Evolutionary conservation across 441 rosid genomes (phyloP).

Genomic region (Syzygium malaccense): DNA sequence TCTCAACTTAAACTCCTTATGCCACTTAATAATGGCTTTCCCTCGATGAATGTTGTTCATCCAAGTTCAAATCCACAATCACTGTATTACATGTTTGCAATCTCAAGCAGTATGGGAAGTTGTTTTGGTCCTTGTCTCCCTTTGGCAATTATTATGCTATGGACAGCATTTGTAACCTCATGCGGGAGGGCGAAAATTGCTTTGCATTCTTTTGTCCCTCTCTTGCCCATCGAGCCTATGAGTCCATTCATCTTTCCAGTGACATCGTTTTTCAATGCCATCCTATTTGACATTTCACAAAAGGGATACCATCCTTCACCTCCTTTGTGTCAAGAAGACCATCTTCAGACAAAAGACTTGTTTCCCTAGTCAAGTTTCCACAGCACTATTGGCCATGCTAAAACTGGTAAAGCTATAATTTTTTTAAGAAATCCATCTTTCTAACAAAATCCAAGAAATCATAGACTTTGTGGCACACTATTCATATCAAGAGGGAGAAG

Average conservation of each 20-base stretch:
- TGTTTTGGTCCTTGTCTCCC: not conserved
- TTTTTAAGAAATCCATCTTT: not conserved
- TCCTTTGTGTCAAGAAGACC: not conserved
- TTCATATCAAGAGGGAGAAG: not conserved
- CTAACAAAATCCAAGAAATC: not conserved
- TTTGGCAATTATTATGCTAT: not conserved
- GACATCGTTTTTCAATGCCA: not conserved
- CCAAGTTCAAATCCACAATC: not conserved
- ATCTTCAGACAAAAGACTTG: not conserved
- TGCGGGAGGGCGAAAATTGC: not conserved
- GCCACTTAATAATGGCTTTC: not conserved
- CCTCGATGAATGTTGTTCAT: not conserved
- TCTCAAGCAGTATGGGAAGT: not conserved
- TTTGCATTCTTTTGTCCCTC: not conserved
- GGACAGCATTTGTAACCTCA: not conserved
- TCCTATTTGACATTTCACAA: not conserved
- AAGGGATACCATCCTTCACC: not conserved
- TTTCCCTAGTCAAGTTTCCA: not conserved
- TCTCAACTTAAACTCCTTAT: not conserved
- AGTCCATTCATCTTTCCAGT: not conserved
- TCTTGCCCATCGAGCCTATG: not conserved
- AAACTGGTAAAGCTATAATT: not conserved
- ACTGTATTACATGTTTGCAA: not conserved
- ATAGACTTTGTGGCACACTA: not conserved
- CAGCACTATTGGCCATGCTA: not conserved